Conservation (phyloP, 164 flowering plant species). For the Umbilicus rupestris region DNA sequence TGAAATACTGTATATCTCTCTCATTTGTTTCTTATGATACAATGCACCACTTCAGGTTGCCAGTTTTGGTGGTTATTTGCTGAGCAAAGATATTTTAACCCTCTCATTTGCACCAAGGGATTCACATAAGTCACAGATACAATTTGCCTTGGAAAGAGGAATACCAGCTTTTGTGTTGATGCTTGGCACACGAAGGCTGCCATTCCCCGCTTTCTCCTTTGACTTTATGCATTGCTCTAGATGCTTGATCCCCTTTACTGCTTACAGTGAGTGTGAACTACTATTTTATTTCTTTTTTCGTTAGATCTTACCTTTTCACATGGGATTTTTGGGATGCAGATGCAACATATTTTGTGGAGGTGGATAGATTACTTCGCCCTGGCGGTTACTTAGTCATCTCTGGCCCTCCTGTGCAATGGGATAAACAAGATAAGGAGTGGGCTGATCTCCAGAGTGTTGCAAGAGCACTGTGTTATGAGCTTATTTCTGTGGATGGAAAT, state of each 20-base stretch:
- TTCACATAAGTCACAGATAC: slow-evolving; percentile 93
- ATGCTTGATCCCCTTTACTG: slow-evolving; percentile 89
- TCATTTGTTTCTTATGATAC: not conserved
- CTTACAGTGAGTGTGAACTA: slow-evolving; percentile 62
- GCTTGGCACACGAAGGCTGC: slow-evolving; percentile 96
- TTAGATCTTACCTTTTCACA: slow-evolving; percentile 7
- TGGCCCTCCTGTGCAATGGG: slow-evolving; percentile 98
- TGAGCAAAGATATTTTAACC: slow-evolving; percentile 58
- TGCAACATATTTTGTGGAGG: slow-evolving; percentile 91
- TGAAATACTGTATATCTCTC: not conserved
- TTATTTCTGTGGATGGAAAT: slow-evolving; percentile 89
- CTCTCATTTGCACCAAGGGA: slow-evolving; percentile 98
- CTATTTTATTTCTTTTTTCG: not conserved
- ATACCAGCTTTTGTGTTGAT: slow-evolving; percentile 92
- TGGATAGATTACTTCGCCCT: slow-evolving; percentile 86
- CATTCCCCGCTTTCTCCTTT: slow-evolving; percentile 86
- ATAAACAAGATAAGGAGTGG: slow-evolving; percentile 97
- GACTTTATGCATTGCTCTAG: slow-evolving; percentile 94
- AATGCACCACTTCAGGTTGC: slow-evolving; percentile 62
- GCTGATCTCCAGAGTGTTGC: slow-evolving; percentile 93
- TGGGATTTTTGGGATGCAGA: slow-evolving; percentile 42
- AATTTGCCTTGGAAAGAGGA: slow-evolving; percentile 93
- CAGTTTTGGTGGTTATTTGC: slow-evolving; percentile 85
- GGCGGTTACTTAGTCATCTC: slow-evolving; percentile 91
- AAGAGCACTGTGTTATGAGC: slow-evolving; percentile 77